Percentiles rank a stretch among this genome's conserved stretches.
Conservation (phyloP, 164 flowering plant species). For the Aristolochia fimbriata region DNA sequence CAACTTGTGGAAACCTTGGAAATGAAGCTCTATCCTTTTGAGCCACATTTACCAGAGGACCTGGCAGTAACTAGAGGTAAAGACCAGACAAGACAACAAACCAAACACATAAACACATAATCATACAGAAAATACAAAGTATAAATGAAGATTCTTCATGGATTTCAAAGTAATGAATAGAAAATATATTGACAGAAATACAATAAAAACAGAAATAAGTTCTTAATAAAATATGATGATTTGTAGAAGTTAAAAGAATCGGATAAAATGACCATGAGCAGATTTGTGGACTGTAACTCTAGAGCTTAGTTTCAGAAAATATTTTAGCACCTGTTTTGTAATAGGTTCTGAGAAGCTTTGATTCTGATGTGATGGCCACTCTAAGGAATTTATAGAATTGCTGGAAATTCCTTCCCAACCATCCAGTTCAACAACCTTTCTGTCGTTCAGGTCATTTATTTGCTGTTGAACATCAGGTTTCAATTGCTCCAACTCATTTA, state of each 20-base stretch:
- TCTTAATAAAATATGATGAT: too few relatives aligned
- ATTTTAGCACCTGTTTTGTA: constrained; percentile 29
- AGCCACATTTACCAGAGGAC: constrained; percentile 14
- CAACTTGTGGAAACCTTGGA: constrained; percentile 30
- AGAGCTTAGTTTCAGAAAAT: too few relatives aligned
- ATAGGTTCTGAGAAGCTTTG: constrained; percentile 16
- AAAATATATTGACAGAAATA: neutral
- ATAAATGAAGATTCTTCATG: too few relatives aligned
- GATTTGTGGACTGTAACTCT: too few relatives aligned
- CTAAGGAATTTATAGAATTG: constrained; percentile 12
- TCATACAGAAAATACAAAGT: too few relatives aligned
- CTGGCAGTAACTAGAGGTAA: constrained; percentile 23
- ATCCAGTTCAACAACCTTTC: constrained; percentile 24
- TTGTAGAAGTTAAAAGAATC: too few relatives aligned
- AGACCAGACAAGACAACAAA: neutral
- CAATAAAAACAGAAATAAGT: neutral
- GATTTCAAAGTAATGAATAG: neutral
- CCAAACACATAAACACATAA: too few relatives aligned
- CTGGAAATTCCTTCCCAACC: constrained; percentile 20
- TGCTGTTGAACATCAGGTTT: constrained; percentile 53
- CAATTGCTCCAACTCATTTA: constrained; percentile 71
- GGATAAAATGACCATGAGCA: too few relatives aligned
- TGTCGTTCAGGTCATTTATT: constrained; percentile 44
- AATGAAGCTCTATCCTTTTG: constrained; percentile 28
- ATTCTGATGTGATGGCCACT: constrained; percentile 25